These are phyloP conservation scores for Escallonia herrerae DNA, from an alignment of 129 eudicot species.

Conservation along the genomic window DNA sequence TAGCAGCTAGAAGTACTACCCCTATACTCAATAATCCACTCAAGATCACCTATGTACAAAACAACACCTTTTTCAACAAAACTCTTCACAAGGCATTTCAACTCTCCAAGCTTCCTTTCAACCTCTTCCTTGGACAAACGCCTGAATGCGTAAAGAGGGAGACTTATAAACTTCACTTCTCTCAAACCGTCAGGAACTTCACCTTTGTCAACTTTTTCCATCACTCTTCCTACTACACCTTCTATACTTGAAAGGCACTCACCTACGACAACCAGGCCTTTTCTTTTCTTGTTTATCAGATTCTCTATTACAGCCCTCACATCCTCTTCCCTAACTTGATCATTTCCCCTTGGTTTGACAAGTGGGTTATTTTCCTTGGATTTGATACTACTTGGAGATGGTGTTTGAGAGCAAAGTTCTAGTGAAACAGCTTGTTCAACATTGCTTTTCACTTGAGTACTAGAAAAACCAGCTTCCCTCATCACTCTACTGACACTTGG, in stretches of 20 bases:
- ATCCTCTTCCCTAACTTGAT: slow-evolving; percentile 38
- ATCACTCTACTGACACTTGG: slow-evolving; percentile 93
- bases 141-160: slow-evolving; percentile 50
- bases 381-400: slow-evolving; percentile 21
- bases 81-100: slow-evolving; percentile 44
- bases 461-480: slow-evolving; percentile 91
- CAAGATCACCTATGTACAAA: slow-evolving; percentile 68
- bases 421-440: slow-evolving; percentile 62
- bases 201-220: slow-evolving; percentile 53
- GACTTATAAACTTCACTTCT: slow-evolving; percentile 49
- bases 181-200: slow-evolving; percentile 47
- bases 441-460: slow-evolving; percentile 74
- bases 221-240: slow-evolving; percentile 49
- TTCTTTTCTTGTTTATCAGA: slow-evolving; percentile 28
- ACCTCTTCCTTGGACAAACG: slow-evolving; percentile 52
- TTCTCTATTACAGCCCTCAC: slow-evolving; percentile 48
- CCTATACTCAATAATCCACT: slow-evolving; percentile 69
- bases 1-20: slow-evolving; percentile 35
- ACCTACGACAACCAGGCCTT: slow-evolving; percentile 59
- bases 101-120: slow-evolving; percentile 55
- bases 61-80: slow-evolving; percentile 52
- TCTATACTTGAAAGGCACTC: slow-evolving; percentile 54
- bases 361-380: slow-evolving; percentile 9
- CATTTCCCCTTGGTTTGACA: slow-evolving; percentile 2
- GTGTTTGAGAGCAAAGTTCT: slow-evolving; percentile 38